phyloP scores from a whole-genome alignment of 225 moss, liverwort and hornwort species.

The Takakia lepidozioides region DNA sequence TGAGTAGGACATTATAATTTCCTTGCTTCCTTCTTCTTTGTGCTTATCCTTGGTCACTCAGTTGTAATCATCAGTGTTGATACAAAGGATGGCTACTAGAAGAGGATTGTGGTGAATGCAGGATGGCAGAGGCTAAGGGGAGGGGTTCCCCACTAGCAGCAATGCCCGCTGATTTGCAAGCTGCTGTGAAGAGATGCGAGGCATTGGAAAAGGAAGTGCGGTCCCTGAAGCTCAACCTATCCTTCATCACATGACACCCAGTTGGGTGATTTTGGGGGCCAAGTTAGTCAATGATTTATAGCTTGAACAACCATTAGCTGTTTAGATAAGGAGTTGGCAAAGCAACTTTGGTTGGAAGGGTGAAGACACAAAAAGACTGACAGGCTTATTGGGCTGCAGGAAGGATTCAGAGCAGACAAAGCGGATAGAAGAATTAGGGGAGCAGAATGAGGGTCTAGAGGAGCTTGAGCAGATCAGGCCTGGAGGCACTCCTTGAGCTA shows the following conservation, averaged over 20 bases:
- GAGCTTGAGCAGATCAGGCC: too few species aligned
- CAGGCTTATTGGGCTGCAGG: too few species aligned
- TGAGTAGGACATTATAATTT: too few species aligned
- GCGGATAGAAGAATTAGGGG: slow-evolving; percentile 81
- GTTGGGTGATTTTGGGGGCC: background rate
- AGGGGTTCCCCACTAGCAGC: slow-evolving; percentile 56
- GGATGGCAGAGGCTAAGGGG: slow-evolving; percentile 82
- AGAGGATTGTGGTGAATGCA: too few species aligned
- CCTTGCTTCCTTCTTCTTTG: too few species aligned
- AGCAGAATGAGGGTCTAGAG: slow-evolving; percentile 61
- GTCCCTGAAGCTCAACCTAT: slow-evolving; percentile 53
- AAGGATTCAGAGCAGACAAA: slow-evolving; percentile 95
- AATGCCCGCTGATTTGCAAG: slow-evolving; percentile 67
- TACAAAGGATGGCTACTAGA: too few species aligned
- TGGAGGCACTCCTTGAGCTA: too few species aligned
- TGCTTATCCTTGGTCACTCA: too few species aligned
- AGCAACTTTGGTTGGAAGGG: too few species aligned
- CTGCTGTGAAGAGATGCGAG: slow-evolving; percentile 67
- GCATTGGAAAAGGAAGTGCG: slow-evolving; percentile 74
- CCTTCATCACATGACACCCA: slow-evolving; percentile 78
- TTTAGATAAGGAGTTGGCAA: background rate
- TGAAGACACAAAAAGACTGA: too few species aligned
- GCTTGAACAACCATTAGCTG: background rate
- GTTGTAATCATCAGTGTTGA: too few species aligned
- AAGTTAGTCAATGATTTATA: background rate